Base-by-base conservation (phyloP, 2,329 filamentous ascomycete genomes). In the Nothopassalora personata region DNA sequence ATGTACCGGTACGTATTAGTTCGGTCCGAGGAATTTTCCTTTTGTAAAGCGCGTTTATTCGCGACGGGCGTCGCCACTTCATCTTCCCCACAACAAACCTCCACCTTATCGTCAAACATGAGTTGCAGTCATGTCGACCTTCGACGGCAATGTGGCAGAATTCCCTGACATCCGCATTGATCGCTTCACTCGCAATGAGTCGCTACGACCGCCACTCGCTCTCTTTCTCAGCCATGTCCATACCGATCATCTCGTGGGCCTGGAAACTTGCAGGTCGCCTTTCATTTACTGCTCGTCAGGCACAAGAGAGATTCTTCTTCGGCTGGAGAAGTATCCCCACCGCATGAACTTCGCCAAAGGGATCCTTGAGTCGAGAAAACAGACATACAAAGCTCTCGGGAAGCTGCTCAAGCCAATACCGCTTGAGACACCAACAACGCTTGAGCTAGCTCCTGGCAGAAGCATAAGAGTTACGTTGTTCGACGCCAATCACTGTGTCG, bases 151-250 rank as follows among this genome's bases (percentile, higher is more conserved):
- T 36, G 77, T 91, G 58, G 74, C 79, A 58, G 91, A 96, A 70
- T 95, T 96, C 66, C 90, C 90, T 4, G 83, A 86, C 45, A 91
- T 96, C 60, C 80, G 86, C 67, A 86, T 97, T 64, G 92, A 97
- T 74, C 91, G 86, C 76, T 97, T 97, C 68, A 84, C 89, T 27
- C 51, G 57, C 19, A 43, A 75, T 15, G 79, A 80, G 50, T 75
- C 78, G 4, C 77, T 77, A 5, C 74, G 74, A 4, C 81, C 88
- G 4, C 89, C 91, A 0, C 75, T 94, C 57, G 91, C 89, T 15
- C 94, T 88, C 72, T 96, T 97, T 70, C 80, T 97, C 28, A 95
- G 89, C 73, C 93, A 97, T 81, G 86, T 95, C 1, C 93, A 97
- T 71, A 95, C 88, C 64, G 92, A 97, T 68, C 93, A 97, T 74